phyloP scores from a whole-genome alignment of 495 filamentous ascomycete species.

The Neurospora sp. region DNA sequence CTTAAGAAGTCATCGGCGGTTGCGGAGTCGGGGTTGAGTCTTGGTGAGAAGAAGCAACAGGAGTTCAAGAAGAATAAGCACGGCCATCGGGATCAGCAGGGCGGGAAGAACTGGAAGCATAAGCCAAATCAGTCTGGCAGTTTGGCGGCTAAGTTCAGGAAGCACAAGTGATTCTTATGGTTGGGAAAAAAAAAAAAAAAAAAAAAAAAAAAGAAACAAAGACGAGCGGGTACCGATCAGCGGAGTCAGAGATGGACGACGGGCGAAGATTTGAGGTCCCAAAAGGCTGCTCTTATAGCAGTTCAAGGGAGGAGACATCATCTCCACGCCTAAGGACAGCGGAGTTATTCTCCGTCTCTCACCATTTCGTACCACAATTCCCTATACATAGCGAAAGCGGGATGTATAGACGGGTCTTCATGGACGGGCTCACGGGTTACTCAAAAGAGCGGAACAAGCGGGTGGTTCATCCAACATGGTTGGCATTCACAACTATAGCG shows the following conservation, averaged over 20 bases:
- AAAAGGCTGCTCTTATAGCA: not conserved
- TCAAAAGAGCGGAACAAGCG: not conserved
- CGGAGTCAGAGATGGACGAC: not conserved
- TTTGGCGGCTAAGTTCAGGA: not conserved
- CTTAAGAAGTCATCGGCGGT: not conserved
- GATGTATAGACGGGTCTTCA: not conserved
- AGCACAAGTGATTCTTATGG: not conserved
- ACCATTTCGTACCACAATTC: not conserved
- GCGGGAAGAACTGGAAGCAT: not conserved
- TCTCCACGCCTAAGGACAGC: not conserved
- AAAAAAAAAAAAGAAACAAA: not conserved
- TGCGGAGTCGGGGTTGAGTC: not conserved
- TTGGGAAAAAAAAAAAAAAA: not conserved
- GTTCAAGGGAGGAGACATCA: not conserved
- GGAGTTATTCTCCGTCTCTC: not conserved
- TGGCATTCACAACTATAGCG: not conserved
- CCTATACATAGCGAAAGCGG: not conserved
- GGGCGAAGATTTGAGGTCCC: not conserved
- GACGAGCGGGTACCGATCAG: not conserved
- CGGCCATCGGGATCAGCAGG: not conserved
- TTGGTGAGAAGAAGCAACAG: not conserved
- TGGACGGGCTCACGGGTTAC: not conserved
- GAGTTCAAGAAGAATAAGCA: not conserved
- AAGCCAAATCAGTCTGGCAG: not conserved
- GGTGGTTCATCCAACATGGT: not conserved